phyloP scores from a whole-genome alignment of 495 filamentous ascomycete genomes.

The Penicillium ochrochloron region DNA sequence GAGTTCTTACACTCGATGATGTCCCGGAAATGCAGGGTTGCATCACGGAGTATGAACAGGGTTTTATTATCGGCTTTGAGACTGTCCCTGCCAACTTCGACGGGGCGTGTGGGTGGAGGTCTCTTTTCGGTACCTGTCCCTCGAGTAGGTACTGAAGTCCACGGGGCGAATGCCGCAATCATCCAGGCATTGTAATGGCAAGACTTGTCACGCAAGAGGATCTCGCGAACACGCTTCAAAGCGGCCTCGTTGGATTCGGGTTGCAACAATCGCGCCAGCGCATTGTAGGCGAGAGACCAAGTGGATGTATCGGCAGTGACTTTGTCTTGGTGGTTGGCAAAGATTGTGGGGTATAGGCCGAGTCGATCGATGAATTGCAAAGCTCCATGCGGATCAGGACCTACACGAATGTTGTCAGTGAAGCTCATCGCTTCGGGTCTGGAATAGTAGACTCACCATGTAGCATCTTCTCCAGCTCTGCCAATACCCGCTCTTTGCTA shows the following conservation, averaged over 20 bases:
- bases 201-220: slow-evolving; percentile 62
- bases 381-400: slow-evolving; percentile 68
- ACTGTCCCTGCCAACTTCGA: slow-evolving; percentile 70
- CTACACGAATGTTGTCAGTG: slow-evolving; percentile 38
- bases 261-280: slow-evolving; percentile 38
- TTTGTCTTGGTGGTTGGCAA: slow-evolving; percentile 57
- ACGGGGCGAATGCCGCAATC: slow-evolving; percentile 75
- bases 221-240: slow-evolving; percentile 39
- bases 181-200: slow-evolving; percentile 75
- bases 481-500: slow-evolving; percentile 82
- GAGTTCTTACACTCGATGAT: slow-evolving; percentile 64
- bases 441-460: slow-evolving; percentile 55
- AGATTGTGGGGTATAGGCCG: slow-evolving; percentile 78
- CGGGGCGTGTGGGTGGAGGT: slow-evolving; percentile 55
- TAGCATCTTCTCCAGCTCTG: slow-evolving; percentile 90
- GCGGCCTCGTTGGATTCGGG: slow-evolving; percentile 17
- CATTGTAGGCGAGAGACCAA: slow-evolving; percentile 48
- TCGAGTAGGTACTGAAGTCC: slow-evolving; percentile 61
- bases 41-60: slow-evolving; percentile 64
- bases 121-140: slow-evolving; percentile 49
- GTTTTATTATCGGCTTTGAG: slow-evolving; percentile 79
- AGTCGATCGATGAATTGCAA: slow-evolving; percentile 76
- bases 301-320: slow-evolving; percentile 49
- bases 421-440: neutral
- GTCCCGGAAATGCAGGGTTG: slow-evolving; percentile 59